Base-by-base conservation (phyloP, 805 yeast species). In the Candida boleticola region DNA sequence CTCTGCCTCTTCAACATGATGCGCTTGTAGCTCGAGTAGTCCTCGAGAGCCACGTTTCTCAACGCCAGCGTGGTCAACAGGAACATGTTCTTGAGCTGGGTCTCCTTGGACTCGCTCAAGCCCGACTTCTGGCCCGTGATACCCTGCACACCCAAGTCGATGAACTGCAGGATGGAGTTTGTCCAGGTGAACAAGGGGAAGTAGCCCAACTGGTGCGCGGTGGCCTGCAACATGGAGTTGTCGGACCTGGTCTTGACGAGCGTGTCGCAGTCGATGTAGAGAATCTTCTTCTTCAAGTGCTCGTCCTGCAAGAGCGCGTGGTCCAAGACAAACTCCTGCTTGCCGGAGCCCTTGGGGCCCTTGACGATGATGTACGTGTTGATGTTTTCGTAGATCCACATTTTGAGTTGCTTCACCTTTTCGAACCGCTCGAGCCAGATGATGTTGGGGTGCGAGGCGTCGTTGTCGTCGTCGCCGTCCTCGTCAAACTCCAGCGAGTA, bases 331-430 rank as follows among this genome's bases (percentile, higher is more conserved):
- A 89, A 66, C 45, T 82, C 92, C 45, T 82, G 77, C 54, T 93
- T 92, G 18, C 98, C 99, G n/a, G 95, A 82, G 4, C 99, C 99
- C 49, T 88, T 76, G 4, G 99, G 98, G 10, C 99, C 99, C 47
- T 83, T 79, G 2, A 93, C 82, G 3, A 93, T 80, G 20, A 92
- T 89, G 57, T 89, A 93, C 1, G 97, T 88, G 58, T 85, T 83
- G n/a, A 82, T 81, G 47, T 89, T 90, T 60, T 93, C 99, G 44
- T 80, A 82, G 4, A 93, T 67, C 93, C 95, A 86, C 50, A 85
- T 67, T 49, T 74, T 76, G 42, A 93, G 56, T 48, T 85, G 88
- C 43, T 82, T 80, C 0, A 84, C 80, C 46, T 78, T 76, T 40
- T 82, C 85, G 29, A 70, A 61, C 33, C 96, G 69, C 53, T 89